phyloP scores from a whole-genome alignment of 208 protist genomes.

The Wallacemonas rigidus region DNA sequence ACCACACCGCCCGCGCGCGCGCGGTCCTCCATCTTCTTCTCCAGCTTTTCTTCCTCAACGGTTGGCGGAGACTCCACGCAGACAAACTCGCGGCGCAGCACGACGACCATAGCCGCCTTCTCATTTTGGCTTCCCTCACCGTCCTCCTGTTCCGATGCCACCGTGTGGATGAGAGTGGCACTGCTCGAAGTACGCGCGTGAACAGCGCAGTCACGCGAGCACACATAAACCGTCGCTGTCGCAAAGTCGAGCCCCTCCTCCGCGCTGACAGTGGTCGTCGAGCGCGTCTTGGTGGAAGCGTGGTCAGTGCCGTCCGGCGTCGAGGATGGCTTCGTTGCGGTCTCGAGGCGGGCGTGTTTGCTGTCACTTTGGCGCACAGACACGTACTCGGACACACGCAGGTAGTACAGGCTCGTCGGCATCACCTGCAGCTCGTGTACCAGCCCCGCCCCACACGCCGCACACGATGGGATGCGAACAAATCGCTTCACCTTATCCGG shows the following conservation, averaged over 20 bases:
- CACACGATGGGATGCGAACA: constrained; percentile 54
- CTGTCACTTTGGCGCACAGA: background rate
- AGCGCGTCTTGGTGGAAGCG: background rate
- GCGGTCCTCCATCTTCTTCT: constrained; percentile 14
- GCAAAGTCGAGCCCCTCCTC: constrained; percentile 84
- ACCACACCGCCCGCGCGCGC: constrained; percentile 3
- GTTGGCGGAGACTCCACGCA: constrained; percentile 55
- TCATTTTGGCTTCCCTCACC: background rate
- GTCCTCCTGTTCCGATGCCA: background rate
- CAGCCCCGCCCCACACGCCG: constrained; percentile 58
- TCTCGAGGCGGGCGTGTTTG: background rate
- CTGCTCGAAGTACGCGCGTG: background rate
- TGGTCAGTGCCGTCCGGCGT: no score
- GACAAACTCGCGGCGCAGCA: constrained; percentile 63
- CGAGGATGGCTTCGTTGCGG: constrained; percentile 1
- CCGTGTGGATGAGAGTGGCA: background rate
- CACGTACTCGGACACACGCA: constrained; percentile 57
- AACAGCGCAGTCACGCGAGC: constrained; percentile 52
- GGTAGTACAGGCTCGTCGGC: constrained; percentile 77
- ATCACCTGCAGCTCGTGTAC: constrained; percentile 84
- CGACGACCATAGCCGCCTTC: constrained; percentile 27
- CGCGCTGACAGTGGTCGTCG: constrained; percentile 6
- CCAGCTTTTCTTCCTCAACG: constrained; percentile 25
- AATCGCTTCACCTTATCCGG: constrained; percentile 48
- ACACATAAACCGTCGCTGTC: constrained; percentile 79